Evolutionary conservation across 2,329 filamentous ascomycete genomes (phyloP), one percentile per base, ranked within the genome.

Genomic region (Claviceps humidiphila): DNA sequence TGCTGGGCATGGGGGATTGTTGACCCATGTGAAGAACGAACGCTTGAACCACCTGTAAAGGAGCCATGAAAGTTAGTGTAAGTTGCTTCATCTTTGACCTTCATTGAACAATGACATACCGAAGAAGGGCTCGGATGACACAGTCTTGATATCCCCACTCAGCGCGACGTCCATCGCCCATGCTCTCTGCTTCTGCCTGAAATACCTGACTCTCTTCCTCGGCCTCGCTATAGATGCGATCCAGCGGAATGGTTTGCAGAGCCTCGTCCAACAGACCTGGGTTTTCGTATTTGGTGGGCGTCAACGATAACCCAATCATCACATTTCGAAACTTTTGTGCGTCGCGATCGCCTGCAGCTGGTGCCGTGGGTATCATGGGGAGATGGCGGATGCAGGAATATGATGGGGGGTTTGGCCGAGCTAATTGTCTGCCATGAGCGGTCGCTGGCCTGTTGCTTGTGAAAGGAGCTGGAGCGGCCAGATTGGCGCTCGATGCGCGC

Each of bases 131-230:
- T 58, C 87, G 80, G 63, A 97, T 85, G 52, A 96, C 89, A 67
- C 91, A 98, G 70, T 98, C 93, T 68, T 97, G 91, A 65, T 97
- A 96, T 53, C 90, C 91, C 91, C 91, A 97, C 72, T 89, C 85
- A 1, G 90, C 81, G 66, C 86, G 85, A 58, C 81, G 78, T 52
- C 84, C 87, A 53, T 86, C 81, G 20, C 87, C 87, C 72, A 95
- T 82, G 59, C 89, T 95, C 64, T 86, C 86, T 37, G 91, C 91
- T 67, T 95, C 84, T 38, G 89, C 93, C 63, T 86, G 82, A 60
- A 95, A 74, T 34, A 96, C 83, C 65, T 96, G 89, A 58, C 80
- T 82, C 69, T 97, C 90, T 66, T 97, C 91, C 66, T 97, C 89
- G 50, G 93, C 93, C 65, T 96, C 89, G 58, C 84, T 79, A 68